phyloP scores from a whole-genome alignment of 805 yeast genomes.

The Candida ipomoeae region DNA sequence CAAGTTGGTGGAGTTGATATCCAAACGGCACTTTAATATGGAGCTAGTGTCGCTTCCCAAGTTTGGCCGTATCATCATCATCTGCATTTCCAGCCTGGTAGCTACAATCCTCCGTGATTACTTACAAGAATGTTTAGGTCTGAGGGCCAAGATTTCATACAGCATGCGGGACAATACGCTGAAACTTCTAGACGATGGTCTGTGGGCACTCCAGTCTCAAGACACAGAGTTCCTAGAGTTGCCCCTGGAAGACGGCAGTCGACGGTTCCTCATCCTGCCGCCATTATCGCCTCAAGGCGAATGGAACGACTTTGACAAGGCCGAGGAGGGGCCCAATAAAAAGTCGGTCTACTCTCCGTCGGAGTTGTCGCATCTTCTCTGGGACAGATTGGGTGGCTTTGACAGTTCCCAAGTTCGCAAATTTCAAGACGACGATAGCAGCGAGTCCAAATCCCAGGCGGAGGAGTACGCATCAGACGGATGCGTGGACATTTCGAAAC shows the following conservation, averaged over 20 bases:
- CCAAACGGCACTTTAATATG: slow-evolving; percentile 20
- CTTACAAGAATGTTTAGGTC: slow-evolving; percentile 16
- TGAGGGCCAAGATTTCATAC: slow-evolving; percentile 21
- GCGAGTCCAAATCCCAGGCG: slow-evolving; percentile 8
- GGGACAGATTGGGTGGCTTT: slow-evolving; percentile 42
- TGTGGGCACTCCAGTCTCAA: slow-evolving; percentile 14
- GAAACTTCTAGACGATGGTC: slow-evolving; percentile 11
- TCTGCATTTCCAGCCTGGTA: slow-evolving; percentile 24
- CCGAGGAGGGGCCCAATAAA: slow-evolving; percentile 39
- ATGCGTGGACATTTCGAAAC: slow-evolving; percentile 22
- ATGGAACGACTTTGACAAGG: slow-evolving; percentile 41
- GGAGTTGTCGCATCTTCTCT: slow-evolving; percentile 39
- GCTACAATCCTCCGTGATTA: slow-evolving; percentile 21
- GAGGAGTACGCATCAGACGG: background rate
- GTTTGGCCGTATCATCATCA: slow-evolving; percentile 32
- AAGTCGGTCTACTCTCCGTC: slow-evolving; percentile 33
- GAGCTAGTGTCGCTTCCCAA: slow-evolving; percentile 33
- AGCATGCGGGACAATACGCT: slow-evolving; percentile 33
- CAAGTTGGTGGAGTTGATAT: slow-evolving; percentile 23
- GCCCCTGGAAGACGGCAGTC: slow-evolving; percentile 36
- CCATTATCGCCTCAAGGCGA: slow-evolving; percentile 43
- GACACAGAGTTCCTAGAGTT: slow-evolving; percentile 33
- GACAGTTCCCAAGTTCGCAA: slow-evolving; percentile 33
- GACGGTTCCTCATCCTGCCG: slow-evolving; percentile 41
- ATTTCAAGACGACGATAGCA: slow-evolving; percentile 18